A percentile compares a stretch with the other conserved stretches of the same genome.
phyloP scores from a whole-genome alignment of 768 basidiomycete species.

The Agrocybe pediades region DNA sequence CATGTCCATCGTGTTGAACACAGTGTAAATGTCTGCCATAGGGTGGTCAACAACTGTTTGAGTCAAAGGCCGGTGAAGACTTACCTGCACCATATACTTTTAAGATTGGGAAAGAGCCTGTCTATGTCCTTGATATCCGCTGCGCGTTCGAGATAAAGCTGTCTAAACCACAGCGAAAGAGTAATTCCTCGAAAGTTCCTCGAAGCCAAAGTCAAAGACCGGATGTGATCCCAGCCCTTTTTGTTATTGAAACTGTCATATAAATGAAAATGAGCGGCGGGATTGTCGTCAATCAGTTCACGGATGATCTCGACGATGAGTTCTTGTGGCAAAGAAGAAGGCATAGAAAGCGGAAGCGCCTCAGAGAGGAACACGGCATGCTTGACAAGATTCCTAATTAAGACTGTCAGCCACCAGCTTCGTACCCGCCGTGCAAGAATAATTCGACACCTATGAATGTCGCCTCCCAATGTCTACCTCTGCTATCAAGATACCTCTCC shows the following conservation, averaged over 20 bases:
- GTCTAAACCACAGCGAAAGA: conserved; percentile 34
- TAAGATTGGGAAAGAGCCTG: conserved; percentile 26
- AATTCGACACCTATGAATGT: conserved; percentile 7
- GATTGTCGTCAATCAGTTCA: conserved; percentile 17
- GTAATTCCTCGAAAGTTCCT: conserved; percentile 27
- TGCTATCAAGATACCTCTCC: conserved; percentile 8
- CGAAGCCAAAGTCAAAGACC: conserved; percentile 29
- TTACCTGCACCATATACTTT: conserved; percentile 22
- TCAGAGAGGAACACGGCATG: too few relatives aligned
- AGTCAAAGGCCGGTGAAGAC: neutral
- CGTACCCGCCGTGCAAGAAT: neutral
- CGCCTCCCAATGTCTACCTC: neutral
- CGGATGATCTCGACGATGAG: conserved; percentile 34
- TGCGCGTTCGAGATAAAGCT: conserved; percentile 24
- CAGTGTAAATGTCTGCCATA: conserved; percentile 31
- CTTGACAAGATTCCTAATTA: too few relatives aligned
- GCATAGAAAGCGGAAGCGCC: too few relatives aligned
- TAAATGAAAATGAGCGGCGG: neutral
- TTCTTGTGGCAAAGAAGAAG: conserved; percentile 28
- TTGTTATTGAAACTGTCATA: conserved; percentile 26
- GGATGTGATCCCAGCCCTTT: conserved; percentile 27
- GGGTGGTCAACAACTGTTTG: neutral
- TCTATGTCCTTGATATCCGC: conserved; percentile 23
- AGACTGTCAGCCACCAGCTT: too few relatives aligned
- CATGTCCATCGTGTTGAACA: conserved; percentile 19